phyloP scores from a whole-genome alignment of 2,329 filamentous ascomycete genomes.

The Talaromyces sp. region DNA sequence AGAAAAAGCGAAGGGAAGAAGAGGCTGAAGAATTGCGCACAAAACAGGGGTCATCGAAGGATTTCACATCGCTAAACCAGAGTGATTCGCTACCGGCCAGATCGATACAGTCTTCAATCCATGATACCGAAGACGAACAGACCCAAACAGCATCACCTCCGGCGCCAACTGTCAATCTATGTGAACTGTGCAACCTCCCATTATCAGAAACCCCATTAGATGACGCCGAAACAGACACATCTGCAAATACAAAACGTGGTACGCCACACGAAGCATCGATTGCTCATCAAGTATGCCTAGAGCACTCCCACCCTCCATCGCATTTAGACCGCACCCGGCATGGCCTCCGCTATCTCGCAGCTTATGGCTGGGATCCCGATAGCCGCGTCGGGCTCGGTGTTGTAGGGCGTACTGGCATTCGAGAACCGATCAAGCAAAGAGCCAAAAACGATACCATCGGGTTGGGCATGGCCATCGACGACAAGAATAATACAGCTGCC shows the following conservation, averaged over 20 bases:
- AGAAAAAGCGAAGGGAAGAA: conserved; percentile 1
- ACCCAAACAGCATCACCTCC: background rate
- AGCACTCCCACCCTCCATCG: conserved; percentile 55
- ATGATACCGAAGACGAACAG: background rate
- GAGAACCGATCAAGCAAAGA: conserved; percentile 68
- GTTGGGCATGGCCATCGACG: conserved; percentile 53
- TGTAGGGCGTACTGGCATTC: conserved; percentile 62
- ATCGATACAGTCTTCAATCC: background rate
- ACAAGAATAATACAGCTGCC: conserved; percentile 20
- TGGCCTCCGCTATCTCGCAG: conserved; percentile 53
- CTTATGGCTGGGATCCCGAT: conserved; percentile 59
- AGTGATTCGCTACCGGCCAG: conserved; percentile 11
- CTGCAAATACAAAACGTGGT: conserved; percentile 18
- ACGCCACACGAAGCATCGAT: conserved; percentile 47
- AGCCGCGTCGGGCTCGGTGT: conserved; percentile 66
- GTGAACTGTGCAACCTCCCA: conserved; percentile 60
- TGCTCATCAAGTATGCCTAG: conserved; percentile 53
- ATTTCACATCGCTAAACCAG: background rate
- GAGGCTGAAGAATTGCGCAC: conserved; percentile 12
- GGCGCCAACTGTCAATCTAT: conserved; percentile 23
- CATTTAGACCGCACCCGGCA: conserved; percentile 53
- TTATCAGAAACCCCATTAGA: background rate
- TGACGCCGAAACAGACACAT: conserved; percentile 2
- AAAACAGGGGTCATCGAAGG: background rate
- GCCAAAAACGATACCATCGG: conserved; percentile 73